Evolutionary conservation across 768 basidiomycete species (phyloP), one percentile per base, ranked within the genome.

Genomic region (Lactarius sp.): DNA sequence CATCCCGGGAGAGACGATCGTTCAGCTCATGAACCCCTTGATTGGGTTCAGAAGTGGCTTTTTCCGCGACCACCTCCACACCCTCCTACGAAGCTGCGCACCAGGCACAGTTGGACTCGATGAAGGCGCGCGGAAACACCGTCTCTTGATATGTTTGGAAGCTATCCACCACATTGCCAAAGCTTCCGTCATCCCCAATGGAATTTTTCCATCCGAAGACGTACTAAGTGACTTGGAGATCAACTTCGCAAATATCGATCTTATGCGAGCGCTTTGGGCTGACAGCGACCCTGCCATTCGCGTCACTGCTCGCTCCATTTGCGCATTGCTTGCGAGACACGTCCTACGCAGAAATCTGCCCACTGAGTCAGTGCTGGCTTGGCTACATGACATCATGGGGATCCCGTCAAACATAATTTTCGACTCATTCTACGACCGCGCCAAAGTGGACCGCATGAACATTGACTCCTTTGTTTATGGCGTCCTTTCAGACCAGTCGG

Each of bases 251-350:
- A 57, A 46, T 16, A 16, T 41, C 27, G 18, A 10, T 9, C 22
- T 63, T 6, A 57, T 63, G 56, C 56, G 52, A 12, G 6, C 50
- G 27, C 44, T 63, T 3, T 63, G 62, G 56, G 42, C 31, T 2
- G 46, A 64, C 44, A 12, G n/a, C 34, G 62, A 59, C 16, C 57
- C 57, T n/a, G 10, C 46, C 14, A 36, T 59, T 37, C 57, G 57
- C n/a, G 13, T 59, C 46, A 22, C 27, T 7, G 36, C 62, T 47
- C 62, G 51, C 39, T 58, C 57, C 27, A 54, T 50, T 13, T 54
- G 62, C 9, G 62, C 62, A 14, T 50, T 64, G 46, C 57, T 64
- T 13, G 57, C 62, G n/a, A 53, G 37, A 13, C 56, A 47, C 31
- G 2, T 64, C 31, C 16, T 63, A 12, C 62, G 39, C 31, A 39